These are phyloP conservation scores for Harringtonia lauricola DNA, from an alignment of 2,329 filamentous ascomycete genomes.

Conservation along the genomic window DNA sequence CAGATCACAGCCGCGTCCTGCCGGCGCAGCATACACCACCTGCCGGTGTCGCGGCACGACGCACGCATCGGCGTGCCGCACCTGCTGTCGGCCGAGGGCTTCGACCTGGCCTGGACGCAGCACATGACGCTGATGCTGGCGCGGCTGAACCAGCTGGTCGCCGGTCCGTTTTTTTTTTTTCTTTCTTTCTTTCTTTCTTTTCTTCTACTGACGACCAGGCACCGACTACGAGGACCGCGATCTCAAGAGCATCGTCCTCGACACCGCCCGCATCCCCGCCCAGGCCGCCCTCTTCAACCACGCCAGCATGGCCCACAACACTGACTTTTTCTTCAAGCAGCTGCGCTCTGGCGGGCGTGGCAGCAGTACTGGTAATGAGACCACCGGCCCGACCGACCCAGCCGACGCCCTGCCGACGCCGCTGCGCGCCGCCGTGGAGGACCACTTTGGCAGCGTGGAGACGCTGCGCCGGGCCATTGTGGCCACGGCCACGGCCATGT, in stretches of 20 bases:
- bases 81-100: conserved; percentile 59
- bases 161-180: conserved; percentile 42
- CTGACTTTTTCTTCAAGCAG: conserved; percentile 65
- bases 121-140: conserved; percentile 68
- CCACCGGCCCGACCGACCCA: neutral
- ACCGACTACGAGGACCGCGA: conserved; percentile 46
- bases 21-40: conserved; percentile 27
- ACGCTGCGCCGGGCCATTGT: conserved; percentile 73
- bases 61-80: conserved; percentile 27
- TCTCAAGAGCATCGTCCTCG: conserved; percentile 58
- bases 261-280: conserved; percentile 67
- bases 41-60: conserved; percentile 24
- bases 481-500: conserved; percentile 77
- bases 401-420: conserved; percentile 34
- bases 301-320: conserved; percentile 94
- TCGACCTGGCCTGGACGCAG: conserved; percentile 67
- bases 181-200: conserved; percentile 1
- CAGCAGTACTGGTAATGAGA: neutral
- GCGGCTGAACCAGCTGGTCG: conserved; percentile 63
- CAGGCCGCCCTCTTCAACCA: conserved; percentile 83
- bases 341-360: conserved; percentile 21
- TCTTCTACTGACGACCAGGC: conserved; percentile 29
- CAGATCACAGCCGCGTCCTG: neutral
- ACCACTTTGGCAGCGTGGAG: conserved; percentile 71
- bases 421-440: conserved; percentile 50